These are phyloP conservation scores for Berberis vulgaris DNA, from an alignment of 164 flowering plant genomes.

Conservation along the genomic window DNA sequence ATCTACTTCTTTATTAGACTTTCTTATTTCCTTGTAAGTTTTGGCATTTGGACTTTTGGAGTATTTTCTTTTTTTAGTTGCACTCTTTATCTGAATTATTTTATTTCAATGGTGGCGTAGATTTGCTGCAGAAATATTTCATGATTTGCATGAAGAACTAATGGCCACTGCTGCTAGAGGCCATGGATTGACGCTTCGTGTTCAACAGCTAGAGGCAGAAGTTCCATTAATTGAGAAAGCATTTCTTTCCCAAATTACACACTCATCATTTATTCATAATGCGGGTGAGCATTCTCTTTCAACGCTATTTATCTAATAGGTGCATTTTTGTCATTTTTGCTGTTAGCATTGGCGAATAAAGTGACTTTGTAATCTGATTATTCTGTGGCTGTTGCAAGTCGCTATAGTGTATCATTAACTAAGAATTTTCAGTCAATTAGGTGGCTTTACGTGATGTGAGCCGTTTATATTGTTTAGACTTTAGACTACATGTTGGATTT, in stretches of 20 bases:
- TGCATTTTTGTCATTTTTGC: conserved; percentile 27
- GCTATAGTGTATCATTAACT: neutral
- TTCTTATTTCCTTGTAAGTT: too few species aligned
- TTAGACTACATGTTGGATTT: too few species aligned
- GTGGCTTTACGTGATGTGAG: too few species aligned
- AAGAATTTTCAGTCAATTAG: neutral
- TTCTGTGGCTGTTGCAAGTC: neutral
- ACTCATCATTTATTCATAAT: conserved; percentile 39
- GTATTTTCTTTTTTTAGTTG: neutral
- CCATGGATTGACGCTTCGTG: conserved; percentile 75
- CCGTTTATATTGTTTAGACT: too few species aligned
- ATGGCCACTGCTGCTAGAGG: conserved; percentile 92
- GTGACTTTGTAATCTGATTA: too few species aligned
- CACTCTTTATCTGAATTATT: neutral
- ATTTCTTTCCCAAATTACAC: conserved; percentile 68
- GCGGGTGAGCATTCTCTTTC: conserved; percentile 41
- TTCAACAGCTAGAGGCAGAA: conserved; percentile 91
- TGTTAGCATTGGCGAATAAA: conserved; percentile 92
- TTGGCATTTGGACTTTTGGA: neutral
- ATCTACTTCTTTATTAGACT: too few species aligned
- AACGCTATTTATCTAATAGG: neutral
- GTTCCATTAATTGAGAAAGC: conserved; percentile 77
- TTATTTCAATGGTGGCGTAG: conserved; percentile 27
- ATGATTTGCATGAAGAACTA: conserved; percentile 92
- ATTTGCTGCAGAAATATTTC: conserved; percentile 99